A percentile compares a stretch with the other conserved stretches of the same genome.
phyloP scores from a whole-genome alignment of 108 stramenopile species.

The Pseudonitzschia pungens region DNA sequence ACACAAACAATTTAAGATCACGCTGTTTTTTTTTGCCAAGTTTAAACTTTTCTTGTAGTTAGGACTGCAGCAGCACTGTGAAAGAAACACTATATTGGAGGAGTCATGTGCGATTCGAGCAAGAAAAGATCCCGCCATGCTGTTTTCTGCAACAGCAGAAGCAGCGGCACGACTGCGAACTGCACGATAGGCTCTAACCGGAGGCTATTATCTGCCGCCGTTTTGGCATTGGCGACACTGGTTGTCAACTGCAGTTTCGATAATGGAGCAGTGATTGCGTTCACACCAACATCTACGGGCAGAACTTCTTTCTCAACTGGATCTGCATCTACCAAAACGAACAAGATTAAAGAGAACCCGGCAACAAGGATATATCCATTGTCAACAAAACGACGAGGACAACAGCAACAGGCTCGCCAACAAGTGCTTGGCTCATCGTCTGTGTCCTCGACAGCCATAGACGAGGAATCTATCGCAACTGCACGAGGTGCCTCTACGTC shows the following conservation, averaged over 20 bases:
- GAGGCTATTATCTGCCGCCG: not conserved
- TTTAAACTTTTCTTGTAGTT: not conserved
- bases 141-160: not conserved
- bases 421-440: not conserved
- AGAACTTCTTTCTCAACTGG: not conserved
- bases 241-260: not conserved
- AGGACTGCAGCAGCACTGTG: not conserved
- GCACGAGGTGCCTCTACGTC: not conserved
- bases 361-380: not conserved
- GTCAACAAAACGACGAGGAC: slow-evolving; percentile 9
- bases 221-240: slow-evolving; percentile 5
- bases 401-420: no score
- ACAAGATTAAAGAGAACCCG: not conserved
- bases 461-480: not conserved
- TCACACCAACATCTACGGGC: not conserved
- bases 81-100: not conserved
- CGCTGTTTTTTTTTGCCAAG: not conserved
- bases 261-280: slow-evolving; percentile 8
- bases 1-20: not conserved
- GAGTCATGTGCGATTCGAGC: not conserved
- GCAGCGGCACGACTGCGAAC: not conserved
- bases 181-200: not conserved
- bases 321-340: not conserved
- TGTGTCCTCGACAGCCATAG: not conserved
- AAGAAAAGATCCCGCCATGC: slow-evolving; percentile 4